phyloP scores from a whole-genome alignment of 2,329 filamentous ascomycete genomes.

The Alternaria sp. region DNA sequence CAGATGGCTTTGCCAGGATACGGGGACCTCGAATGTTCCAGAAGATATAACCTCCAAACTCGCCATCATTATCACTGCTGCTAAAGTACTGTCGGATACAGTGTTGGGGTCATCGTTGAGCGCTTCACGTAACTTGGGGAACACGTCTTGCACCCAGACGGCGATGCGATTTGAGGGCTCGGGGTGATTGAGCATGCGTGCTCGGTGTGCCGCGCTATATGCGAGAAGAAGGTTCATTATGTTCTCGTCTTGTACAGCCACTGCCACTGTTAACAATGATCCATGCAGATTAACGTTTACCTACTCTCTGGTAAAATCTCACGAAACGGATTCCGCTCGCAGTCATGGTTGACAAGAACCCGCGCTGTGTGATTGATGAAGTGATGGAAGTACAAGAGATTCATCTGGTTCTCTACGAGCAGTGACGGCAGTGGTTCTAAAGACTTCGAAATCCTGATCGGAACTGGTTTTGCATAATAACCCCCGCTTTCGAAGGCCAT shows the following conservation, averaged over 20 bases:
- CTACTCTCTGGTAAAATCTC: constrained; percentile 67
- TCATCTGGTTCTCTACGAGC: constrained; percentile 76
- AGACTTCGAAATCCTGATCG: constrained; percentile 66
- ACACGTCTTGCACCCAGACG: constrained; percentile 79
- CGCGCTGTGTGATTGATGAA: constrained; percentile 82
- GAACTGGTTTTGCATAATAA: constrained; percentile 74
- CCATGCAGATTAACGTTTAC: constrained; percentile 27
- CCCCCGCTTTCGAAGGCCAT: constrained; percentile 65
- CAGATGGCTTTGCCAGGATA: constrained; percentile 82
- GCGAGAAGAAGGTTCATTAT: constrained; percentile 78
- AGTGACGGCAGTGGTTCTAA: constrained; percentile 63
- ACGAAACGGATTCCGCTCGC: constrained; percentile 65
- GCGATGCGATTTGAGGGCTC: constrained; percentile 81
- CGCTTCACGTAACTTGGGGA: constrained; percentile 72
- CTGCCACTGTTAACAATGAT: constrained; percentile 43
- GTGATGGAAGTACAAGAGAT: constrained; percentile 75
- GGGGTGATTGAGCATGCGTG: constrained; percentile 72
- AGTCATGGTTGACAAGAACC: constrained; percentile 68
- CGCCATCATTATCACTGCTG: constrained; percentile 83
- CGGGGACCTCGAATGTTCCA: constrained; percentile 78
- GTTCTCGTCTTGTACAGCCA: constrained; percentile 73
- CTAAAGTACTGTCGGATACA: constrained; percentile 75
- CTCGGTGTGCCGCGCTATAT: constrained; percentile 84
- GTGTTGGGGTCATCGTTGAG: constrained; percentile 58
- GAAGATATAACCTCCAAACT: constrained; percentile 85